Conservation (phyloP, 345 rosid genomes). For the Gossypioides kirkii region DNA sequence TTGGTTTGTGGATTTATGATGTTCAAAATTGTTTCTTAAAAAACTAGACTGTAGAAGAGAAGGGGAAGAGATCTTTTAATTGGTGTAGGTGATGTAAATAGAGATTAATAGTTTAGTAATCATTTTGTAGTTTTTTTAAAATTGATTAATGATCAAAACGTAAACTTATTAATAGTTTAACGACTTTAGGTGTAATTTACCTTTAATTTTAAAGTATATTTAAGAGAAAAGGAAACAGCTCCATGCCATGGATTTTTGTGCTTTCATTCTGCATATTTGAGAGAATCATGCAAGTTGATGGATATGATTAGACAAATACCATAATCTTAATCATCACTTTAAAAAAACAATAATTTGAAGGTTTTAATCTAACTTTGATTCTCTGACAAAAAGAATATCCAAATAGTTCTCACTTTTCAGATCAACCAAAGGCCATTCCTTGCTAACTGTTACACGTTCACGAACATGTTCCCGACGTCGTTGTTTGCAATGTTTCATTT, state of each 20-base stretch:
- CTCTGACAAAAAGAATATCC: background rate
- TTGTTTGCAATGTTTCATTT: background rate
- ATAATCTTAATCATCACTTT: background rate
- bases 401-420: background rate
- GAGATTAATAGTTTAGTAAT: no score
- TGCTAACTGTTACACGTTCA: background rate
- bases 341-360: background rate
- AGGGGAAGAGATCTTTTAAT: no score
- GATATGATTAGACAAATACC: background rate
- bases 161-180: no score
- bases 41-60: no score
- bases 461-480: background rate
- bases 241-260: background rate
- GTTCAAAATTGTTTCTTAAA: no score
- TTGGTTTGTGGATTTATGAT: no score
- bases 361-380: background rate
- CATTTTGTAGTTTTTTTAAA: no score
- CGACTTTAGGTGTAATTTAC: no score
- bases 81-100: no score
- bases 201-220: no score
- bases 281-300: conserved; percentile 1
- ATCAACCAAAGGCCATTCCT: conserved; percentile 1
- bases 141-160: no score
- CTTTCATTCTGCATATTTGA: background rate
- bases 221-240: background rate